Base-by-base conservation (phyloP, 148 eudicot species). In the Rhododendron molle region DNA sequence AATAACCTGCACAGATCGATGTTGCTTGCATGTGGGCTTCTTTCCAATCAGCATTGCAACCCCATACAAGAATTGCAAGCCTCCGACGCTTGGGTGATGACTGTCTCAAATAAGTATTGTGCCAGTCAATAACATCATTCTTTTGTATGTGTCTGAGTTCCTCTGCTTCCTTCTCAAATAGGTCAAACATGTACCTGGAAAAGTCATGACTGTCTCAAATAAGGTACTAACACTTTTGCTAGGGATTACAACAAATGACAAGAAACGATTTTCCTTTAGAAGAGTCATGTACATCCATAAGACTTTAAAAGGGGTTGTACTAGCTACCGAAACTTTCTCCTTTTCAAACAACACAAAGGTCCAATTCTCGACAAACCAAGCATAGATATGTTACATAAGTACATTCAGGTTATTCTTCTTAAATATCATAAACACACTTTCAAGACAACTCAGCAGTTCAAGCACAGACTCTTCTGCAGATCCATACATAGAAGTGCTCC, bases 171-270 rank as follows among this genome's bases (percentile, higher is more conserved):
- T 92, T 96, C 87, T 90, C 94, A 30, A 93, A 88, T 81, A 90
- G 81, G 89, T 96, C 98, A 88, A 96, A 96, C 93, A 94, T 93
- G 87, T 93, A 96, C 93, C 98, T 96, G 92, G 81, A 89, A 69
- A 52, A 30, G 43, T 38, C 43, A 38, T 38, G 43, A 38, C 43
- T 38, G 43, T 5, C 40, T 38, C 40, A 38, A 38, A 38, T 38
- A 38, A 38, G 40, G 40, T 4, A n/a, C n/a, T n/a, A 38, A 38
- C 43, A 38, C 43, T 38, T 38, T 38, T 38, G 43, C 43, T 38
- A 5, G 43, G 43, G 43, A 38, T 38, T 38, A 38, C 43, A 38
- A 5, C 43, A 5, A 38, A 38, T 0, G 43, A 38, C 43, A 38
- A 38, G 43, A 5, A 38, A 46, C 80, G 44, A 44, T 77, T 77